Base-by-base conservation (phyloP, 2,329 filamentous ascomycete genomes). In the Aspergillus pseudotamarii region DNA sequence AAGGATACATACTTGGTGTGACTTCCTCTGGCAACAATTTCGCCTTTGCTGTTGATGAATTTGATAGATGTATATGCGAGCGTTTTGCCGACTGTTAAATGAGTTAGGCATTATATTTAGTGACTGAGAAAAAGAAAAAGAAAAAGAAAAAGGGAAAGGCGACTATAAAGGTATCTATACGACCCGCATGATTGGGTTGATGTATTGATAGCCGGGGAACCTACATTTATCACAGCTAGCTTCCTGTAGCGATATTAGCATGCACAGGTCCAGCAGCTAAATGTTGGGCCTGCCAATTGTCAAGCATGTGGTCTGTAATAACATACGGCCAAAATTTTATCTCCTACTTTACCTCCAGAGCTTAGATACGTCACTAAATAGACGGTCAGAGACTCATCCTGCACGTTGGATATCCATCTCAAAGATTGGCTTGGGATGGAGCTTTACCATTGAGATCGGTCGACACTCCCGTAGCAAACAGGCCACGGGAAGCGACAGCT, bases 381-480 rank as follows among this genome's bases (percentile, higher is more conserved):
- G 30, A n/a, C 28, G 16, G 28, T 62, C n/a, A 6, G 43, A 32
- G 30, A 54, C n/a, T 45, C n/a, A 45, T 36, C 48, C 41, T 58
- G 58, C 16, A 32, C 30, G n/a, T 23, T n/a, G 28, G 21, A 26
- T 4, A 28, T 26, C 21, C 16, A 26, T 16, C 59, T 57, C 3
- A n/a, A 64, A 45, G 26, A 58, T 41, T 48, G 16, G 21, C 48
- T 32, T 21, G n/a, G 4, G 30, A 36, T 26, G 50, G 12, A 6
- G 63, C 69, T 57, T 57, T 73, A 85, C 84, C 85, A 66, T 85
- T 89, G 11, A 91, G 74, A 74, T 91, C 88, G 4, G 88, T 90
- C 1, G 86, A 89, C 2, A 91, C 88, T 9, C 88, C 88, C 0
- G 88, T 91, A 23, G 87, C 83, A 71, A 86, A 90, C 1, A 91